A percentile compares a stretch with the other conserved stretches of the same genome.
phyloP scores from a whole-genome alignment of 768 basidiomycete genomes.

The Macrolepiota albuminosa region DNA sequence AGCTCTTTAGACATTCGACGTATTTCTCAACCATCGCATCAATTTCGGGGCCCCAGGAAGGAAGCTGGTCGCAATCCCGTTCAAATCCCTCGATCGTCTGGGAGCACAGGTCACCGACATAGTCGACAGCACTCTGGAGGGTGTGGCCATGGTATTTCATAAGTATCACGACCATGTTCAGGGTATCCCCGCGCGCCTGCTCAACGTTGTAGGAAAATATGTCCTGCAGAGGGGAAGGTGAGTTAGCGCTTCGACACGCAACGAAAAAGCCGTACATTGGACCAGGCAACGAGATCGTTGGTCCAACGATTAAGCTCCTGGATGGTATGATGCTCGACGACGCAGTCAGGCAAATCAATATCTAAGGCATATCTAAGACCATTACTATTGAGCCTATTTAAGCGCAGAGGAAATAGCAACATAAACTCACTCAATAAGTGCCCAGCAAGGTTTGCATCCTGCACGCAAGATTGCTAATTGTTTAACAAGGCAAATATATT shows the following conservation, averaged over 20 bases:
- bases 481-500: background rate
- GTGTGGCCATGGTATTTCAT: slow-evolving; percentile 55
- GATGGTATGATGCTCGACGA: slow-evolving; percentile 62
- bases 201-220: slow-evolving; percentile 76
- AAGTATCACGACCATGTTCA: slow-evolving; percentile 71
- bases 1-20: slow-evolving; percentile 59
- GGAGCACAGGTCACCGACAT: slow-evolving; percentile 57
- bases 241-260: background rate
- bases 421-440: slow-evolving; percentile 56
- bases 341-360: slow-evolving; percentile 67
- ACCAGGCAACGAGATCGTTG: slow-evolving; percentile 82
- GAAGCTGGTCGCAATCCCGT: slow-evolving; percentile 41
- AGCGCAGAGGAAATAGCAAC: background rate
- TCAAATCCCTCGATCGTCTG: slow-evolving; percentile 50
- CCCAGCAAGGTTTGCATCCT: slow-evolving; percentile 73
- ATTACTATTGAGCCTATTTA: background rate
- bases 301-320: slow-evolving; percentile 58
- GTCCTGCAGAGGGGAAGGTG: slow-evolving; percentile 36
- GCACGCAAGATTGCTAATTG: background rate
- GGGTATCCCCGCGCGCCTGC: slow-evolving; percentile 62
- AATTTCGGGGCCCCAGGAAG: slow-evolving; percentile 58
- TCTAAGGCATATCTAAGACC: slow-evolving; percentile 50
- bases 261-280: slow-evolving; percentile 49
- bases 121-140: slow-evolving; percentile 60
- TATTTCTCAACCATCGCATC: slow-evolving; percentile 56